phyloP scores from a whole-genome alignment of 2,329 filamentous ascomycete species.

The Cercospora canescens region DNA sequence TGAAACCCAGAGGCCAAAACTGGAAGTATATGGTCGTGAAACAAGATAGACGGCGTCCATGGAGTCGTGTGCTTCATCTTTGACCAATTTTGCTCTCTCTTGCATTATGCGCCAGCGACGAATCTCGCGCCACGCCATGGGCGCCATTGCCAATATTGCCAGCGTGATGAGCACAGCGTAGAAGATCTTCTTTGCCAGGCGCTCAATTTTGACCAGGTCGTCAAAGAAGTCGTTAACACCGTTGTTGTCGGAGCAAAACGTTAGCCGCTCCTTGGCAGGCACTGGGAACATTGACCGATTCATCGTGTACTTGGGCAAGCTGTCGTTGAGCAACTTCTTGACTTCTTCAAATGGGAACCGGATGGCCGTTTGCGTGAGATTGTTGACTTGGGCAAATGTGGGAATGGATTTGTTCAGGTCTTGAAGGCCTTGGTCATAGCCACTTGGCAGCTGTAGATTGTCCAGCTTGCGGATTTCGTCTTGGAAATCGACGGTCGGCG shows the following conservation, averaged over 20 bases:
- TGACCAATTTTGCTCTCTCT: conserved; percentile 66
- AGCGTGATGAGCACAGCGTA: conserved; percentile 71
- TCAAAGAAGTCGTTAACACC: conserved; percentile 83
- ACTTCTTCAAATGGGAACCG: conserved; percentile 79
- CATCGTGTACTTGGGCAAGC: conserved; percentile 73
- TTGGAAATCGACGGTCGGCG: conserved; percentile 65
- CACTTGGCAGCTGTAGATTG: conserved; percentile 66
- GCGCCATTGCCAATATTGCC: conserved; percentile 71
- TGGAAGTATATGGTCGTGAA: conserved; percentile 75
- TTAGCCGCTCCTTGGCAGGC: conserved; percentile 76
- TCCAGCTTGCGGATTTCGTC: conserved; percentile 66
- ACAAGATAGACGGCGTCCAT: conserved; percentile 89
- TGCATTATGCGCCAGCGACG: conserved; percentile 73
- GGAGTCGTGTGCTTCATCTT: conserved; percentile 67
- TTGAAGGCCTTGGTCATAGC: conserved; percentile 67
- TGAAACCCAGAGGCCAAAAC: conserved; percentile 69
- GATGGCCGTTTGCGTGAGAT: conserved; percentile 74
- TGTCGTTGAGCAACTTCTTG: conserved; percentile 69
- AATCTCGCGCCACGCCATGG: conserved; percentile 80
- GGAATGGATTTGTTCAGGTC: conserved; percentile 24
- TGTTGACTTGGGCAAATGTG: conserved; percentile 66
- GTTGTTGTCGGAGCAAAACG: conserved; percentile 85
- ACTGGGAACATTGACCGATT: conserved; percentile 77
- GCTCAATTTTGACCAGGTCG: conserved; percentile 65
- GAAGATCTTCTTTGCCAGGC: conserved; percentile 70